Evolutionary conservation across 2,329 filamentous ascomycete species (phyloP).

Genomic region (Coleophoma crateriformis): DNA sequence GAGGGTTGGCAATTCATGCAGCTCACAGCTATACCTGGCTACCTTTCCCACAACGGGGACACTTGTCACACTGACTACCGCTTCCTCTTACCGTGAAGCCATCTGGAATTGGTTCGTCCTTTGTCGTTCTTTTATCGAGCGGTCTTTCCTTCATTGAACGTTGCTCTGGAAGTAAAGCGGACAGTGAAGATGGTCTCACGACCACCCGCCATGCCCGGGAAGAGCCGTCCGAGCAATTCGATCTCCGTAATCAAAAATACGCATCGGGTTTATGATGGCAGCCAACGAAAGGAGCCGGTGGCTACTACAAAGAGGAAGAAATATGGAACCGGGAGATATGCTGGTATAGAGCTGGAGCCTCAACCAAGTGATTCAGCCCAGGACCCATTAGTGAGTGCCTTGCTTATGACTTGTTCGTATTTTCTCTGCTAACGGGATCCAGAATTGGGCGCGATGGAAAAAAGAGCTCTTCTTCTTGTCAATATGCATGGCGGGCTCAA

Average conservation of each 20-base stretch:
- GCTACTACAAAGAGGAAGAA: neutral
- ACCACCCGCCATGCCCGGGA: neutral
- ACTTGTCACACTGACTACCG: neutral
- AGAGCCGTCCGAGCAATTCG: neutral
- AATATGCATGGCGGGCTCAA: slow-evolving; percentile 39
- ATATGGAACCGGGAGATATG: neutral
- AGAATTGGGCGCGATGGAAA: slow-evolving; percentile 53
- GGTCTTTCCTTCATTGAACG: neutral
- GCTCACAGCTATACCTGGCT: too few species aligned
- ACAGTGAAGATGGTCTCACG: neutral
- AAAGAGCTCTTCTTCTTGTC: slow-evolving; percentile 45
- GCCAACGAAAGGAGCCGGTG: neutral
- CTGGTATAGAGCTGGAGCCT: slow-evolving; percentile 28
- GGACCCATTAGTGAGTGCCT: slow-evolving; percentile 44
- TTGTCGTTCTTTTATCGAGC: neutral
- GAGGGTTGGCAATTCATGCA: too few species aligned
- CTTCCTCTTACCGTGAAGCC: neutral
- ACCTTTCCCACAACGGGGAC: neutral
- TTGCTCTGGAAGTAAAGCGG: neutral
- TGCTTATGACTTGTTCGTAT: neutral
- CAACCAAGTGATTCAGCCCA: slow-evolving; percentile 48
- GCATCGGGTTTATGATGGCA: neutral
- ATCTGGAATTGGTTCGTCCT: neutral
- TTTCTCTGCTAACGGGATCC: neutral
- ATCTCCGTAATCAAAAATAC: neutral